Evolutionary conservation across 306 rosid species (phyloP), one percentile per base, ranked within the genome.

Genomic region (Casuarina glauca): DNA sequence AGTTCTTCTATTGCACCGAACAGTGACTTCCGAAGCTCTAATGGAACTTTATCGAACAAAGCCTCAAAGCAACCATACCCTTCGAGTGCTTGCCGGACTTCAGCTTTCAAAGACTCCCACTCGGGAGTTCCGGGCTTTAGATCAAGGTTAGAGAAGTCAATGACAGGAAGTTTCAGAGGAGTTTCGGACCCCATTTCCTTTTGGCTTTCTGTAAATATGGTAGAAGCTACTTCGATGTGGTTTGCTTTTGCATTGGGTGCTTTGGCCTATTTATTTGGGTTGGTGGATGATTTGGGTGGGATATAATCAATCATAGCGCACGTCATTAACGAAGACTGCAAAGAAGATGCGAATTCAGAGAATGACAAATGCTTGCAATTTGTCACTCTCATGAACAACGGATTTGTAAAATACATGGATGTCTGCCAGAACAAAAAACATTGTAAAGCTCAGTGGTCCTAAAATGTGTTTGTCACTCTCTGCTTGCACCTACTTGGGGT

Each of bases 1-100:
- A 91, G 89, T 76, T 89, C 86, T 79, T 89, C 54, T 0, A 83
- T 61, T 46, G 80, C 50, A 63, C 44, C 81, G 42, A 85, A 85
- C 39, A 89, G 8, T 17, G 82, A 82, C 64, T 84, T 85, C 2
- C 78, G 66, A 75, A 84, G 72, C 8, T 89, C 79, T n/a, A 73
- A 15, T 49, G 87, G 80, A 45, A 93, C 85, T 83, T 81, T 76
- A 53, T 79, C 76, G 75, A 86, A 91, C 50, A 69, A 53, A 20
- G 87, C 94, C 82, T 93, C 91, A 74, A 91, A 91, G 84, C 91
- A 90, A 69, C 96, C 97, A 63, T 76, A 93, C 54, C 87, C 90
- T 48, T 72, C 82, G 53, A 88, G 86, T 67, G 92, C 92, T 61
- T 84, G 26, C 55, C 76, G 46, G 20, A 91, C 98, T 84, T 74